These are phyloP conservation scores for Proliferodiscus dingleyae DNA, from an alignment of 2,329 filamentous ascomycete genomes.

Conservation along the genomic window DNA sequence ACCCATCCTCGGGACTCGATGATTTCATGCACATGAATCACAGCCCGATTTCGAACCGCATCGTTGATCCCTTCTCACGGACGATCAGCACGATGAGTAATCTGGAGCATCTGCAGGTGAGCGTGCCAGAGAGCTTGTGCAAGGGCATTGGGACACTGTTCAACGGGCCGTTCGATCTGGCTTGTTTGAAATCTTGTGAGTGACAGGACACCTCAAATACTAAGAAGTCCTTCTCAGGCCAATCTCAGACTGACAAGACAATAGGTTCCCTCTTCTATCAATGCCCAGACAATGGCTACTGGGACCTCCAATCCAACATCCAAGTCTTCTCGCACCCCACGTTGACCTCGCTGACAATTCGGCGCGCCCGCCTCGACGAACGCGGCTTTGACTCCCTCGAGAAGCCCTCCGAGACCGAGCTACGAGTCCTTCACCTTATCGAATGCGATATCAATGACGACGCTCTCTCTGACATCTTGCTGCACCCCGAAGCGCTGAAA, in stretches of 20 bases:
- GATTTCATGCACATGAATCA: constrained; percentile 38
- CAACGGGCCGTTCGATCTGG: constrained; percentile 46
- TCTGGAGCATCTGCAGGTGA: constrained; percentile 42
- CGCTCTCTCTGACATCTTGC: constrained; percentile 36
- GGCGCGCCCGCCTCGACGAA: constrained; percentile 42
- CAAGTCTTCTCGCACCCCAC: constrained; percentile 48
- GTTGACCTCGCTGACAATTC: constrained; percentile 42
- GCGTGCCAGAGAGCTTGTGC: constrained; percentile 40
- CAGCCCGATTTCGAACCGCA: constrained; percentile 33
- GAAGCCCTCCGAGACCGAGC: constrained; percentile 41
- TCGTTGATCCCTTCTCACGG: constrained; percentile 42
- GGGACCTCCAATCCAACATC: constrained; percentile 48
- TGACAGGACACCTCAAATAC: neutral
- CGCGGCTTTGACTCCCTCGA: constrained; percentile 45
- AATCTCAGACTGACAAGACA: constrained; percentile 3
- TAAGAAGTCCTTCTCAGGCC: neutral
- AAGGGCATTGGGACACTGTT: constrained; percentile 45
- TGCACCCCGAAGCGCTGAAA: constrained; percentile 40
- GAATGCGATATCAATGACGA: constrained; percentile 48
- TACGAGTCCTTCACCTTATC: constrained; percentile 41
- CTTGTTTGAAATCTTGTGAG: constrained; percentile 42
- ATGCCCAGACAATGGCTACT: constrained; percentile 39
- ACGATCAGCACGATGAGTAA: constrained; percentile 47
- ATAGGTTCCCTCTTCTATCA: constrained; percentile 41
- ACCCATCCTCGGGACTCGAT: constrained; percentile 40